These are phyloP conservation scores for Chytridiales sp. DNA, from an alignment of 371 early-diverging fungal genomes.

Conservation along the genomic window DNA sequence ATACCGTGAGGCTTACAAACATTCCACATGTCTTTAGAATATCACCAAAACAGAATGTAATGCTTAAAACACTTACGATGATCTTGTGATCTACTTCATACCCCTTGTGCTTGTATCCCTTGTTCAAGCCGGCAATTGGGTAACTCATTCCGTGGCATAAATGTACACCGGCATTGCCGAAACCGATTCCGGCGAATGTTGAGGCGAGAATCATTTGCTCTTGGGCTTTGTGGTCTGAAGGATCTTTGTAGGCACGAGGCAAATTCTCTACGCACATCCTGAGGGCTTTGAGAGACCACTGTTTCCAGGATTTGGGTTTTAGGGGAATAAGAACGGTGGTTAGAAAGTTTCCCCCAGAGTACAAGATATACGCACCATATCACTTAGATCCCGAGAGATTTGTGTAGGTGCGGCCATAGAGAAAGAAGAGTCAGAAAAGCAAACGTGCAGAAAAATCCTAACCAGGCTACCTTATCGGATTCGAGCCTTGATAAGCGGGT, in stretches of 20 bases:
- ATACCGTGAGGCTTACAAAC: constrained; percentile 63
- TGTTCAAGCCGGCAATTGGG: constrained; percentile 83
- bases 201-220: constrained; percentile 87
- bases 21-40: background rate
- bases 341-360: background rate
- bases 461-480: constrained; percentile 84
- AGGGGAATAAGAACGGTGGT: background rate
- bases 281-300: constrained; percentile 82
- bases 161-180: constrained; percentile 83
- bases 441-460: too few species aligned
- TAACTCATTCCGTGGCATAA: constrained; percentile 51
- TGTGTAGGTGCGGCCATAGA: too few species aligned
- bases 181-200: constrained; percentile 88
- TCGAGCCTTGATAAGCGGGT: constrained; percentile 90
- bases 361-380: background rate
- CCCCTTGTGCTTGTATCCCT: constrained; percentile 76
- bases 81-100: constrained; percentile 76
- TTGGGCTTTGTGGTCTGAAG: constrained; percentile 73
- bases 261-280: constrained; percentile 78
- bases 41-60: constrained; percentile 2
- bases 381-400: too few species aligned
- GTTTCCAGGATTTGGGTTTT: background rate
- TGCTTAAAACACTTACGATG: constrained; percentile 52
- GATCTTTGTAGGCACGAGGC: constrained; percentile 70
- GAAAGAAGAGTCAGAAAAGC: too few species aligned